A percentile compares a stretch with the other conserved stretches of the same genome.
phyloP scores from a whole-genome alignment of 805 yeast species.

The Dipodascopsis tothii region DNA sequence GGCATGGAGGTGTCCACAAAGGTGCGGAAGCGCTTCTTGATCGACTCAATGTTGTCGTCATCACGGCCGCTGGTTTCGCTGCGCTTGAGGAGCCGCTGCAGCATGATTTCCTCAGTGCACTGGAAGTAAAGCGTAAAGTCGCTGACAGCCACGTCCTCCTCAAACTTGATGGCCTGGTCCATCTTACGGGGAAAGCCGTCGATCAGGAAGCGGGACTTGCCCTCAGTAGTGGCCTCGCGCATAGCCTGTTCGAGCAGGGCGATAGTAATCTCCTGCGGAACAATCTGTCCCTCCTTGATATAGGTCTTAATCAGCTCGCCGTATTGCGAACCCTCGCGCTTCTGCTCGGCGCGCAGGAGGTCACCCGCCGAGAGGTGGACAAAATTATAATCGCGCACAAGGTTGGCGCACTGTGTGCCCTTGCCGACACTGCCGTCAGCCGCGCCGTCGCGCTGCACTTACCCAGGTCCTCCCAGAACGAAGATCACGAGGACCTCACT shows the following conservation, averaged over 20 bases:
- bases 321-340: constrained; percentile 68
- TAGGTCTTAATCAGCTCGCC: constrained; percentile 79
- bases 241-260: constrained; percentile 78
- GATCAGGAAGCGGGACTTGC: constrained; percentile 60
- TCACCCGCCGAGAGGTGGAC: constrained; percentile 96
- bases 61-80: constrained; percentile 92
- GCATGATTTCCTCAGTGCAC: constrained; percentile 76
- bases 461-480: constrained; percentile 94
- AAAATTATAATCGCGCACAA: constrained; percentile 73
- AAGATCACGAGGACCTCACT: constrained; percentile 73
- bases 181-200: constrained; percentile 98
- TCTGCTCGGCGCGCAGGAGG: constrained; percentile 84
- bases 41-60: constrained; percentile 88
- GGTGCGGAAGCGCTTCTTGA: constrained; percentile 79
- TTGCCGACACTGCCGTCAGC: constrained; percentile 56
- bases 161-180: constrained; percentile 96
- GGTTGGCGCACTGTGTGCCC: constrained; percentile 88
- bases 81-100: constrained; percentile 74
- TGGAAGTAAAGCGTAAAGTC: constrained; percentile 38
- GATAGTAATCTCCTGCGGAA: constrained; percentile 86
- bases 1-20: constrained; percentile 89
- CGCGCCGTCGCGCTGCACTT: not conserved
- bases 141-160: constrained; percentile 47
- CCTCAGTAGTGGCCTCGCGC: constrained; percentile 33
- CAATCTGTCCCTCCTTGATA: constrained; percentile 82